phyloP scores from a whole-genome alignment of 768 basidiomycete genomes.

The Collybiopsis confluens region DNA sequence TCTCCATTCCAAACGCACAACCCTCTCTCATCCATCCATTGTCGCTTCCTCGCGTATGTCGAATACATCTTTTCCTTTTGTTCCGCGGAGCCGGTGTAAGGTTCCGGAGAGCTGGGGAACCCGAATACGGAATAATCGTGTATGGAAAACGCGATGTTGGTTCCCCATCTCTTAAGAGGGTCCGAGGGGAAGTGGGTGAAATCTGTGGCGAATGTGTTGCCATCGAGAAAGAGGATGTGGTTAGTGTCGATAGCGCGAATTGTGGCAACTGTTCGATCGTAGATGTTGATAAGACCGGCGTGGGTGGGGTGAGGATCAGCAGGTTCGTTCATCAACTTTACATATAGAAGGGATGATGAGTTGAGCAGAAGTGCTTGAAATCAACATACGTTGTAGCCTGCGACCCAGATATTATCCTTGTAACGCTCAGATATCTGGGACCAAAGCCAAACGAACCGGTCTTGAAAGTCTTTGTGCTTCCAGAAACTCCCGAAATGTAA shows the following conservation, averaged over 20 bases:
- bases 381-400: slow-evolving; percentile 48
- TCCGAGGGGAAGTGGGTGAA: slow-evolving; percentile 45
- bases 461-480: slow-evolving; percentile 61
- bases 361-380: neutral
- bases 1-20: slow-evolving; percentile 54
- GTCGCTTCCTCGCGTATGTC: slow-evolving; percentile 47
- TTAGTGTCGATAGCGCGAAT: slow-evolving; percentile 48
- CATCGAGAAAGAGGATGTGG: slow-evolving; percentile 57
- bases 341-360: slow-evolving; percentile 14
- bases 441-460: slow-evolving; percentile 55
- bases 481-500: slow-evolving; percentile 48
- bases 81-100: slow-evolving; percentile 33
- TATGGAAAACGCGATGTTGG: slow-evolving; percentile 51
- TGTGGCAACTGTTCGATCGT: slow-evolving; percentile 46
- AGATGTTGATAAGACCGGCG: slow-evolving; percentile 40
- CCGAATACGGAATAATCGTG: slow-evolving; percentile 55
- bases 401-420: slow-evolving; percentile 53
- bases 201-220: slow-evolving; percentile 57
- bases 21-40: slow-evolving; percentile 42
- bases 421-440: slow-evolving; percentile 51
- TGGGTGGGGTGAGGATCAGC: slow-evolving; percentile 44
- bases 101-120: slow-evolving; percentile 43
- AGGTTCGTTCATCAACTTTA: slow-evolving; percentile 47
- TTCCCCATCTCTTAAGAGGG: slow-evolving; percentile 31
- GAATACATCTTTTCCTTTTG: slow-evolving; percentile 33